Conservation (phyloP, 345 rosid species). For the Syzygium oleosum region DNA sequence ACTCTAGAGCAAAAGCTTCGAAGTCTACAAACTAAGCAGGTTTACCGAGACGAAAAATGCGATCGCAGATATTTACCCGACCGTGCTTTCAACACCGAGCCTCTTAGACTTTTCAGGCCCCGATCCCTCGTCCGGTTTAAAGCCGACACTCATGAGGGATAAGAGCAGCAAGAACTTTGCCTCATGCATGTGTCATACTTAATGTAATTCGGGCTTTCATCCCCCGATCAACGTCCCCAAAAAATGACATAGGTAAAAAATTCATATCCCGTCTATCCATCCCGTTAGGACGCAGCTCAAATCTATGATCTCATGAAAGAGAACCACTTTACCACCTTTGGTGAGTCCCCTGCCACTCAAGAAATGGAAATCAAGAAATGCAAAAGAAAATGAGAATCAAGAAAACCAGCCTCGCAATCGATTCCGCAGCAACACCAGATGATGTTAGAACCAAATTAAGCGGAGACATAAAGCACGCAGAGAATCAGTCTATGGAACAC, state of each 20-base stretch:
- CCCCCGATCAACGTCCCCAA: background rate
- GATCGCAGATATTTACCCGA: background rate
- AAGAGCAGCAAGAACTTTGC: background rate
- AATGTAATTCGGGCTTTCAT: background rate
- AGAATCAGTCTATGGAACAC: background rate
- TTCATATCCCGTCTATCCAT: background rate
- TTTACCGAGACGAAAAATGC: background rate
- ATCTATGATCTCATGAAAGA: background rate
- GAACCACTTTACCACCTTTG: background rate
- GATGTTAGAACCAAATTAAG: background rate
- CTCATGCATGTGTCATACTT: background rate
- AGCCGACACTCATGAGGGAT: background rate
- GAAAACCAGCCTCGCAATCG: background rate
- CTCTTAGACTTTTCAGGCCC: background rate
- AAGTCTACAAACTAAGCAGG: background rate
- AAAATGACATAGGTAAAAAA: background rate
- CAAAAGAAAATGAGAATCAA: background rate
- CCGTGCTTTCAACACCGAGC: background rate
- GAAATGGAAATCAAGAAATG: background rate
- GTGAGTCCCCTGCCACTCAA: background rate
- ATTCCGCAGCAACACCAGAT: background rate
- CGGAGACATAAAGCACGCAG: background rate
- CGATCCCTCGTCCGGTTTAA: background rate
- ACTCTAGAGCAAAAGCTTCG: background rate
- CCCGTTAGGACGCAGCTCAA: background rate